Percentiles rank a stretch among this genome's conserved stretches.
phyloP scores from a whole-genome alignment of 257 asterid species.

The Thymus quinquecostatus region DNA sequence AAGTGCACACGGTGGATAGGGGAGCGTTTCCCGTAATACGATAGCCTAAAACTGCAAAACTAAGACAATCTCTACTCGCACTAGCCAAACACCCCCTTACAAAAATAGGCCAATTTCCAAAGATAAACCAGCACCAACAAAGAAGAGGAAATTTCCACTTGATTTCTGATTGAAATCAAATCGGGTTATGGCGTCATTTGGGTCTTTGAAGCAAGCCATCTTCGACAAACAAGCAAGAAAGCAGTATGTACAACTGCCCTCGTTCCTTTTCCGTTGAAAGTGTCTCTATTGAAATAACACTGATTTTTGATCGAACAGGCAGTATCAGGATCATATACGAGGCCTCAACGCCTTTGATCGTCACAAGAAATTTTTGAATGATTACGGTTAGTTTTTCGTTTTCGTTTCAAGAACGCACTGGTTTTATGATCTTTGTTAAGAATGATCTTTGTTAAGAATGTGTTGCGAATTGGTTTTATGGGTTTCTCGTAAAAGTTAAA shows the following conservation, averaged over 20 bases:
- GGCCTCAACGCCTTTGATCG: slow-evolving; percentile 99
- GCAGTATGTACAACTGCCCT: slow-evolving; percentile 44
- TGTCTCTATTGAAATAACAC: not conserved
- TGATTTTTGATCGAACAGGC: slow-evolving; percentile 48
- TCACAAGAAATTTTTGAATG: slow-evolving; percentile 83
- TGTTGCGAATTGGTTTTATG: slow-evolving; percentile 23
- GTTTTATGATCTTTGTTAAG: not conserved
- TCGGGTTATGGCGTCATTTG: slow-evolving; percentile 69
- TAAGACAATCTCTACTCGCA: too few relatives aligned
- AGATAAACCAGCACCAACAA: not conserved
- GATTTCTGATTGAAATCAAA: slow-evolving; percentile 9
- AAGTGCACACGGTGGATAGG: too few relatives aligned
- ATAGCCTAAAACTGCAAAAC: too few relatives aligned
- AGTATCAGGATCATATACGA: slow-evolving; percentile 83
- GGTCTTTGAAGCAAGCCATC: slow-evolving; percentile 73
- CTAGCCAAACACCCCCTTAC: too few relatives aligned
- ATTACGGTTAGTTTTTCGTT: slow-evolving; percentile 59
- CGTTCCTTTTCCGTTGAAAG: not conserved
- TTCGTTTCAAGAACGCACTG: slow-evolving; percentile 4
- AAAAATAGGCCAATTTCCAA: not conserved
- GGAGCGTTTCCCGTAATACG: too few relatives aligned
- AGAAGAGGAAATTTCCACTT: not conserved
- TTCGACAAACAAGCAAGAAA: slow-evolving; percentile 85
- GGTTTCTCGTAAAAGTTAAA: not conserved
- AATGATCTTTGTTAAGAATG: not conserved